A percentile compares a stretch with the other conserved stretches of the same genome.
Conservation (phyloP, 2,329 filamentous ascomycete species). For the Pyricularia sp. region DNA sequence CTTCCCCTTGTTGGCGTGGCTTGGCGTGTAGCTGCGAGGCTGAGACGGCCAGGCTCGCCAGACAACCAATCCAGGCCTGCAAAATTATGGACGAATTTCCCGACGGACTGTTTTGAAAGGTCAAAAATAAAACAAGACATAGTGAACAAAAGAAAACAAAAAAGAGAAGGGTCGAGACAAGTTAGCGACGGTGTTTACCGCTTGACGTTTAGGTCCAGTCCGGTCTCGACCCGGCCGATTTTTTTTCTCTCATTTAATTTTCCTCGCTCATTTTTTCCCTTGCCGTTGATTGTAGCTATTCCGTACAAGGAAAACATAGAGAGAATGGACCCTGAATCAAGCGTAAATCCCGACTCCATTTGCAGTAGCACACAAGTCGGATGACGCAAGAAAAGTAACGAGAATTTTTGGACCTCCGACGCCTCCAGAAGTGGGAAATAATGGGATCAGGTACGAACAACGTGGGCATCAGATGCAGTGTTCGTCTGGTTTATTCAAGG, state of each 20-base stretch:
- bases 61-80: neutral
- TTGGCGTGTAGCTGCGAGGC: neutral
- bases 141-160: neutral
- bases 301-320: neutral
- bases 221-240: neutral
- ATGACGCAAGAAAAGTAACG: neutral
- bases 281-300: neutral
- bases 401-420: neutral
- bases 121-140: neutral
- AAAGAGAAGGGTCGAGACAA: neutral
- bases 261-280: neutral
- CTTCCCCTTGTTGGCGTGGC: neutral
- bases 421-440: too few species aligned
- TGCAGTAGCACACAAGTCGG: neutral
- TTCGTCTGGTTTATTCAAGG: neutral
- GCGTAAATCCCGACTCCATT: neutral
- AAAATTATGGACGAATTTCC: neutral
- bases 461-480: neutral
- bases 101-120: neutral
- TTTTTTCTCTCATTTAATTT: neutral
- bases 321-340: neutral
- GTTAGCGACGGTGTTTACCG: neutral
- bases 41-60: neutral
- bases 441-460: neutral
- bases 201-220: neutral